phyloP scores from a whole-genome alignment of 2,329 filamentous ascomycete genomes.

The Apiospora arundinis region DNA sequence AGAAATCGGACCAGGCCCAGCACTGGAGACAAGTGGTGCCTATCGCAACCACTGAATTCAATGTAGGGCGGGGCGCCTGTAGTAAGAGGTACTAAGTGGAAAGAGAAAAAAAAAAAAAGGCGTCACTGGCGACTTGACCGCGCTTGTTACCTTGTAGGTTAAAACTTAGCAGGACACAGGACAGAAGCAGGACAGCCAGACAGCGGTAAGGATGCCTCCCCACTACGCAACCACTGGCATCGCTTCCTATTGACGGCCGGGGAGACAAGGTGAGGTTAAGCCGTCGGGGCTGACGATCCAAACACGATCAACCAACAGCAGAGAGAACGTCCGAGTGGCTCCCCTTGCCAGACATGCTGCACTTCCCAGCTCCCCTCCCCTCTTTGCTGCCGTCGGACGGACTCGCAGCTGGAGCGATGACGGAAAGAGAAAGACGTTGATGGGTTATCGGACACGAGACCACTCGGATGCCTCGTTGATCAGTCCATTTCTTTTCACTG shows the following conservation, averaged over 20 bases:
- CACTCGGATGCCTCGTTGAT: neutral
- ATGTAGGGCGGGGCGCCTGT: slow-evolving; percentile 20
- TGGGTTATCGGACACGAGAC: neutral
- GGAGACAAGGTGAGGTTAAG: neutral
- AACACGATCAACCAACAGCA: neutral
- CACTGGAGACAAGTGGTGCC: slow-evolving; percentile 25
- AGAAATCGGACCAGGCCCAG: neutral
- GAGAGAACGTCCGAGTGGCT: neutral
- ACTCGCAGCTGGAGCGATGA: neutral
- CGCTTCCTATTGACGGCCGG: slow-evolving; percentile 20
- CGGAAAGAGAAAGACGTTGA: neutral
- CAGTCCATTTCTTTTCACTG: neutral
- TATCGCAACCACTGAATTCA: slow-evolving; percentile 23
- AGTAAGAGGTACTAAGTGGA: neutral
- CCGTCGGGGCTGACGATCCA: slow-evolving; percentile 15
- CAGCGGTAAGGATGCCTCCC: slow-evolving; percentile 10
- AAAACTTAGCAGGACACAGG: neutral
- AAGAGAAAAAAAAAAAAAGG: too few species aligned
- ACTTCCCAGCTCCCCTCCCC: neutral
- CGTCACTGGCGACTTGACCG: neutral
- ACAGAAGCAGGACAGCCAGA: too few species aligned
- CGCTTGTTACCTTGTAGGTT: neutral
- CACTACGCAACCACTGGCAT: neutral
- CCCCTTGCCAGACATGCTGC: too few species aligned
- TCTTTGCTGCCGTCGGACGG: neutral